Evolutionary conservation across 2,329 filamentous ascomycete genomes (phyloP).

Genomic region (Blumeria graminis): DNA sequence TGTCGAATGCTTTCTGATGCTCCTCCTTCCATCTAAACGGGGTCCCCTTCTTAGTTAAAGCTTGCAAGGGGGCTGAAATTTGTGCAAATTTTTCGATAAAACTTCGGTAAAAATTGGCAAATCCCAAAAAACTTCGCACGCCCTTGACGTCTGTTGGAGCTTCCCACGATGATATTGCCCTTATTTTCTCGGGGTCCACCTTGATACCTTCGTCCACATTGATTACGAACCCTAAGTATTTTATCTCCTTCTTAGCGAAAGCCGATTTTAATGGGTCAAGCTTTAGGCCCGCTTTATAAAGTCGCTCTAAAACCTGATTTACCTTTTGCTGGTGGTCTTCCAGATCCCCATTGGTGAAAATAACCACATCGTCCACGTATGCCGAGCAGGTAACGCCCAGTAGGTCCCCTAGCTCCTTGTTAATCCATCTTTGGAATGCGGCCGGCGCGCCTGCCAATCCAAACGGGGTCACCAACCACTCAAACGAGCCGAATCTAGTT

Average conservation of each 20-base stretch:
- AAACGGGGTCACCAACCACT: background rate
- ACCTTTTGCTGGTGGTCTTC: background rate
- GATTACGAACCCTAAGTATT: background rate
- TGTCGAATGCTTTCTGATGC: background rate
- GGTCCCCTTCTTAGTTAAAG: background rate
- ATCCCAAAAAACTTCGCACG: background rate
- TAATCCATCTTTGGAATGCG: background rate
- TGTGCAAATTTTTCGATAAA: background rate
- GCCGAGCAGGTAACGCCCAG: background rate
- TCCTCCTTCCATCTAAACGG: background rate
- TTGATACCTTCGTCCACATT: background rate
- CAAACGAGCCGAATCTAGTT: background rate
- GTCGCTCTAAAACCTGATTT: background rate
- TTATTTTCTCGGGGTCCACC: background rate
- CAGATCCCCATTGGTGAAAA: background rate
- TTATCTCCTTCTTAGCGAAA: background rate
- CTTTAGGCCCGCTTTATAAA: background rate
- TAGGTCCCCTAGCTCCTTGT: background rate
- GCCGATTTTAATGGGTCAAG: background rate
- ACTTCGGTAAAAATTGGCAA: background rate
- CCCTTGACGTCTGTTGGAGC: background rate
- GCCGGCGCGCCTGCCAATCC: background rate
- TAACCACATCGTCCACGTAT: background rate
- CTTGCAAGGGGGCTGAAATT: background rate
- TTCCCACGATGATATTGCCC: background rate